Conservation (phyloP, 208 protist species). For the Leishmania aethiopica region DNA sequence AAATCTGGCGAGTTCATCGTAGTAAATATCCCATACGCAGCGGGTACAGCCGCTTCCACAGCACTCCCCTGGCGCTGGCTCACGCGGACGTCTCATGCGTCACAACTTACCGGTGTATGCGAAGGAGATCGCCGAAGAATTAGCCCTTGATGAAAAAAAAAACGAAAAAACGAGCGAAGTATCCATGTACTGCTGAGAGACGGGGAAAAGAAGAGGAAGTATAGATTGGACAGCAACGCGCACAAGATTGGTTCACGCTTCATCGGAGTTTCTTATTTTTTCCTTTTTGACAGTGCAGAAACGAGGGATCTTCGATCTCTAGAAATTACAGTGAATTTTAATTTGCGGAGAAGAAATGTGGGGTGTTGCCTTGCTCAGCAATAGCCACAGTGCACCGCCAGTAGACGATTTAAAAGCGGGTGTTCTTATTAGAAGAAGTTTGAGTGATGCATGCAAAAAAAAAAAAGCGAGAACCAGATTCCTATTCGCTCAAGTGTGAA, state of each 20-base stretch:
- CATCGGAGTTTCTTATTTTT: slow-evolving; percentile 8
- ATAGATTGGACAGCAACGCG: neutral
- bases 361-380: neutral
- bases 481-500: slow-evolving; percentile 19
- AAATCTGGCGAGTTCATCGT: slow-evolving; percentile 74
- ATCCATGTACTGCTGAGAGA: neutral
- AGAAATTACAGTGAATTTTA: neutral
- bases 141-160: slow-evolving; percentile 2
- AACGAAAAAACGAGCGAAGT: neutral
- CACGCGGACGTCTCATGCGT: slow-evolving; percentile 50
- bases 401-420: neutral
- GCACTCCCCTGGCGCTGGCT: slow-evolving; percentile 78
- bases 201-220: slow-evolving; percentile 4
- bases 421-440: neutral
- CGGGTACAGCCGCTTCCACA: slow-evolving; percentile 87
- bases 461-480: neutral
- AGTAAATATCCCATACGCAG: slow-evolving; percentile 92
- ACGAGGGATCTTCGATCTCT: neutral
- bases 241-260: too few relatives aligned
- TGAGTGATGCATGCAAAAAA: neutral
- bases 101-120: neutral
- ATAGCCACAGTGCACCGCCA: neutral
- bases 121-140: neutral
- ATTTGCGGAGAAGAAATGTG: neutral
- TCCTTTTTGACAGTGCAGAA: neutral